A percentile compares a stretch with the other conserved stretches of the same genome.
Conservation (phyloP, 441 rosid genomes). For the Macaranga tanarius region DNA sequence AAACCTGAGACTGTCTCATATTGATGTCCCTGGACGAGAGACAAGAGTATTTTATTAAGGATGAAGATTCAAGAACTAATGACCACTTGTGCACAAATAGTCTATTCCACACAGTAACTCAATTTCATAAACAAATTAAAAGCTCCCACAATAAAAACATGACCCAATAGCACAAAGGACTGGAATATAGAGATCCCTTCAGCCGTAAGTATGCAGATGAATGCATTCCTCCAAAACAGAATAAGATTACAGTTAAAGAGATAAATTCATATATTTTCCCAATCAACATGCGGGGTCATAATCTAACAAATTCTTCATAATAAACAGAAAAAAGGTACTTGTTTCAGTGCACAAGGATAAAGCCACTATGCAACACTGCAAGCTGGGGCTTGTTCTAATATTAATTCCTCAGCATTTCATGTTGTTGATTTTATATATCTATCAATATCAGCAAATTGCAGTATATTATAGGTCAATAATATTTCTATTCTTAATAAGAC, state of each 20-base stretch:
- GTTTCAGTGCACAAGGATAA: background rate
- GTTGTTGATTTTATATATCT: background rate
- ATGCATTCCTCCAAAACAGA: background rate
- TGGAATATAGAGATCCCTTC: background rate
- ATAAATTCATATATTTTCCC: background rate
- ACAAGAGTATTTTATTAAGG: slow-evolving; percentile 6
- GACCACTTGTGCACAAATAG: background rate
- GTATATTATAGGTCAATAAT: background rate
- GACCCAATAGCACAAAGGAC: background rate
- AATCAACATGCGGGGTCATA: background rate
- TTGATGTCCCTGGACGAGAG: slow-evolving; percentile 72
- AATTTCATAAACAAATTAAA: background rate
- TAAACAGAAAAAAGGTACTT: background rate
- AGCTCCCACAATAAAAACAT: background rate
- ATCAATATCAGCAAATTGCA: background rate
- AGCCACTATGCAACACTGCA: background rate
- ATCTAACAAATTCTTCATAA: background rate
- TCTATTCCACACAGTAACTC: background rate
- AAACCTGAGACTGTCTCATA: slow-evolving; percentile 98
- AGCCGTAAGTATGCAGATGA: background rate
- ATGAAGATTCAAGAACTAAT: slow-evolving; percentile 11
- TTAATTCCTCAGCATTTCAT: background rate
- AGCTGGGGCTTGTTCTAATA: background rate
- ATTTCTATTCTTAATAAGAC: background rate
- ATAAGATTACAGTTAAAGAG: background rate